These are phyloP conservation scores for Chrysosporium keratinophilum DNA, from an alignment of 2,329 filamentous ascomycete genomes.

Conservation along the genomic window DNA sequence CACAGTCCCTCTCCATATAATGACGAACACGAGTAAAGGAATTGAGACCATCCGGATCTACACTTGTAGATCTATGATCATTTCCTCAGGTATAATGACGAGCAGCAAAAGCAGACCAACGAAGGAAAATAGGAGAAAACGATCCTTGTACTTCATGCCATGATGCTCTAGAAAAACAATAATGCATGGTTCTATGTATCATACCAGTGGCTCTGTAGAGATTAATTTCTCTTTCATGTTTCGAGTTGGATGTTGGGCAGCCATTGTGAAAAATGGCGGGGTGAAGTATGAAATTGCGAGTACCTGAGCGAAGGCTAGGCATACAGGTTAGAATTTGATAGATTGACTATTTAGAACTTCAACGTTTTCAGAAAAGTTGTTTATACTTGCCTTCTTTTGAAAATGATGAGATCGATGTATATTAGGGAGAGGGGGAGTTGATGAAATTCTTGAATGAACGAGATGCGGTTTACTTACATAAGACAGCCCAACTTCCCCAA, in stretches of 20 bases:
- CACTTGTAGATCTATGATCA: neutral
- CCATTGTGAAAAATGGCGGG: neutral
- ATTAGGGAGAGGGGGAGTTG: too few relatives aligned
- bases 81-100: too few relatives aligned
- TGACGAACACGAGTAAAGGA: neutral
- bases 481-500: too few relatives aligned
- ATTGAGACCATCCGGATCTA: neutral
- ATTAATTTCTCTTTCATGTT: slow-evolving; percentile 23
- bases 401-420: too few relatives aligned
- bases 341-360: too few relatives aligned
- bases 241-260: neutral
- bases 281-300: neutral
- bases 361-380: too few relatives aligned
- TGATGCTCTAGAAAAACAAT: neutral
- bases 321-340: too few relatives aligned
- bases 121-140: neutral
- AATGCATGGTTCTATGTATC: neutral
- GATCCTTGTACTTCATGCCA: neutral
- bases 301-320: too few relatives aligned
- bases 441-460: too few relatives aligned
- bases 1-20: neutral
- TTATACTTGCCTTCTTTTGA: too few relatives aligned
- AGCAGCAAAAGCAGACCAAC: too few relatives aligned
- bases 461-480: too few relatives aligned
- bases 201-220: slow-evolving; percentile 29